phyloP scores from a whole-genome alignment of 2,329 filamentous ascomycete species.

The Penicillium sp. region DNA sequence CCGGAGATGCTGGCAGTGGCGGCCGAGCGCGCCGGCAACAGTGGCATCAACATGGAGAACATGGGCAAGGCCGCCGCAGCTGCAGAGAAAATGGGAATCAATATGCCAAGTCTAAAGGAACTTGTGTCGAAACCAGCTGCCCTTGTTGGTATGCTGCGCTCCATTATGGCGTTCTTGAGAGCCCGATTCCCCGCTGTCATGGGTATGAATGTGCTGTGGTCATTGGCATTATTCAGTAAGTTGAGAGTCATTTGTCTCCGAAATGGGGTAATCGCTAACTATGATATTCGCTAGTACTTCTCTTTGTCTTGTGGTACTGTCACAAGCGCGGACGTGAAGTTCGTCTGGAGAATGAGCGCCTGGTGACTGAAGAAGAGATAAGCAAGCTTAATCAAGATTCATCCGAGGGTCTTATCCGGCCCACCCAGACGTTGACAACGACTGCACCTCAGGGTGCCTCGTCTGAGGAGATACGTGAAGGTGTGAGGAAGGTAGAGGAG shows the following conservation, averaged over 20 bases:
- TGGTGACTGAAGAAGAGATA: slow-evolving; percentile 47
- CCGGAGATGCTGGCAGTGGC: slow-evolving; percentile 80
- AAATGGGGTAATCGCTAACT: neutral
- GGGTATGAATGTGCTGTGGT: slow-evolving; percentile 88
- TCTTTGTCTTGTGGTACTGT: slow-evolving; percentile 97
- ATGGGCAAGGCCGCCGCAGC: slow-evolving; percentile 52
- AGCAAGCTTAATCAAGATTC: slow-evolving; percentile 38
- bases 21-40: slow-evolving; percentile 60
- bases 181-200: slow-evolving; percentile 85
- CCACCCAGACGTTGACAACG: slow-evolving; percentile 39
- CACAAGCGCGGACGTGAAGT: slow-evolving; percentile 89
- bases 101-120: slow-evolving; percentile 69
- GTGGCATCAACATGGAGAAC: slow-evolving; percentile 58
- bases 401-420: slow-evolving; percentile 31
- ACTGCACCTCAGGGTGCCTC: slow-evolving; percentile 42
- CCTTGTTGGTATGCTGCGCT: slow-evolving; percentile 75
- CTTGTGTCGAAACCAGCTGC: slow-evolving; percentile 84
- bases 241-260: slow-evolving; percentile 15
- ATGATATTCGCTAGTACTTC: slow-evolving; percentile 58
- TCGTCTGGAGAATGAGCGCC: slow-evolving; percentile 63
- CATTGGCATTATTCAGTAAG: slow-evolving; percentile 80
- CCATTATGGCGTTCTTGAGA: slow-evolving; percentile 86
- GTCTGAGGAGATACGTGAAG: slow-evolving; percentile 39
- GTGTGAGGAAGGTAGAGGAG: slow-evolving; percentile 40
- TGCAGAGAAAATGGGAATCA: slow-evolving; percentile 63